A percentile compares a stretch with the other conserved stretches of the same genome.
Conservation (phyloP, 495 filamentous ascomycete genomes). For the Chaetomium cochliodes region DNA sequence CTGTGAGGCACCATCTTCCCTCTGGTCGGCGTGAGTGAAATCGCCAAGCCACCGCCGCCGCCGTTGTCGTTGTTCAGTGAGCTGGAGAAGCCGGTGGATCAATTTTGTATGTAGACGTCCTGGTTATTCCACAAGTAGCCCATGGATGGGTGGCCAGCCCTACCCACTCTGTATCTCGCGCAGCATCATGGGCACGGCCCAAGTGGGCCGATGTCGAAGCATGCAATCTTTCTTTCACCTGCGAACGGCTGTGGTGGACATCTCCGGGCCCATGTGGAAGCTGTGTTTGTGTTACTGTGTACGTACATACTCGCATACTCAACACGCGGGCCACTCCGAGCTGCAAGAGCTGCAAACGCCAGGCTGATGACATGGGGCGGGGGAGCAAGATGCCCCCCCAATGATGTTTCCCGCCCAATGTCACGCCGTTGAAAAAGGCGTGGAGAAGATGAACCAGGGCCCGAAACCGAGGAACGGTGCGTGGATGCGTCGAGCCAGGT, state of each 20-base stretch:
- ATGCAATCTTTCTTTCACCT: not conserved
- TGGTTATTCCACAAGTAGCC: not conserved
- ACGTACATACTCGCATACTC: not conserved
- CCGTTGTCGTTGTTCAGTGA: not conserved
- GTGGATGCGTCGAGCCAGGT: not conserved
- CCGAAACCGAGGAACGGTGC: not conserved
- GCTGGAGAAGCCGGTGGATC: not conserved
- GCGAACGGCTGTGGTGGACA: not conserved
- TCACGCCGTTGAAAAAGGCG: conserved; percentile 31
- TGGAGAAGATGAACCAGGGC: conserved; percentile 6
- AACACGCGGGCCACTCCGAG: not conserved
- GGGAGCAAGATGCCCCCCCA: conserved; percentile 12
- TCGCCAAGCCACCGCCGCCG: not conserved
- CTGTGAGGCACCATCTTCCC: not conserved
- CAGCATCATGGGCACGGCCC: not conserved
- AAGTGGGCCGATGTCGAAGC: not conserved
- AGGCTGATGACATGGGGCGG: conserved; percentile 14
- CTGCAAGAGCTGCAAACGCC: conserved; percentile 17
- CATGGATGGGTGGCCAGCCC: not conserved
- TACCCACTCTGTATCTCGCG: too few species aligned
- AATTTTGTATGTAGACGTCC: not conserved
- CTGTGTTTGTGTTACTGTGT: too few species aligned
- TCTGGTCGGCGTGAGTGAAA: not conserved
- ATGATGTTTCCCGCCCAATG: conserved; percentile 25
- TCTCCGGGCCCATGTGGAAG: not conserved